These are phyloP conservation scores for Avena atlantica DNA, from an alignment of 176 grass and related monocot genomes.

Conservation along the genomic window DNA sequence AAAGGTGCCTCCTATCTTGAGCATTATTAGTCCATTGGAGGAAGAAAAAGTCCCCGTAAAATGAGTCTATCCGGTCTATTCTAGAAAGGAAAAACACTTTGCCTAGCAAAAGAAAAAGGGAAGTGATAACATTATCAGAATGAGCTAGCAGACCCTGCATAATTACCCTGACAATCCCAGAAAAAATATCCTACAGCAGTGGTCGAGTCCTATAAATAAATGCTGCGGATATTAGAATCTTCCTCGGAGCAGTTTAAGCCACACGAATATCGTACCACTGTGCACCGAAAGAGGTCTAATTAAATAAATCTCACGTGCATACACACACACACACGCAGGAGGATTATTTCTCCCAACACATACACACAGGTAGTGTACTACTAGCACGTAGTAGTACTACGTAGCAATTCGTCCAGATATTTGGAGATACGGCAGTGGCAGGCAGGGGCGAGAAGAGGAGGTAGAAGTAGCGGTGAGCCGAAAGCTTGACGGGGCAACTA, in stretches of 20 bases:
- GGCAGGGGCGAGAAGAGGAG: neutral
- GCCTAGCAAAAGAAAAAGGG: neutral
- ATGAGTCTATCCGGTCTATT: no score
- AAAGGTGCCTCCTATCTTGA: neutral
- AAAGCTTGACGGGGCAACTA: constrained; percentile 51
- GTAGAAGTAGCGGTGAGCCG: constrained; percentile 23
- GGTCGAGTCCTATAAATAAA: neutral
- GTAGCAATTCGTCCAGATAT: constrained; percentile 43
- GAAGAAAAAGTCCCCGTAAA: neutral
- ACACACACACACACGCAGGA: neutral
- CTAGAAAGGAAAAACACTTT: no score
- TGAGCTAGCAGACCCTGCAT: neutral
- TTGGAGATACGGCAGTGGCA: constrained; percentile 37
- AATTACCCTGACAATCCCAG: neutral
- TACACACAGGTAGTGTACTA: no score
- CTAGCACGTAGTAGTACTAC: neutral
- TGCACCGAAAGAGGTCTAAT: neutral
- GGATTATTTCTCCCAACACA: neutral
- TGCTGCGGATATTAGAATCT: neutral
- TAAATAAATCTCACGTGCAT: neutral
- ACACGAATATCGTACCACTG: neutral
- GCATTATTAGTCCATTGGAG: constrained; percentile 35
- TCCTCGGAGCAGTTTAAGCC: constrained; percentile 18
- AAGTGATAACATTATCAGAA: neutral
- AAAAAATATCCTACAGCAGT: neutral